A percentile compares a stretch with the other conserved stretches of the same genome.
Conservation (phyloP, 139 green algal genomes). For the Closterium sp. region DNA sequence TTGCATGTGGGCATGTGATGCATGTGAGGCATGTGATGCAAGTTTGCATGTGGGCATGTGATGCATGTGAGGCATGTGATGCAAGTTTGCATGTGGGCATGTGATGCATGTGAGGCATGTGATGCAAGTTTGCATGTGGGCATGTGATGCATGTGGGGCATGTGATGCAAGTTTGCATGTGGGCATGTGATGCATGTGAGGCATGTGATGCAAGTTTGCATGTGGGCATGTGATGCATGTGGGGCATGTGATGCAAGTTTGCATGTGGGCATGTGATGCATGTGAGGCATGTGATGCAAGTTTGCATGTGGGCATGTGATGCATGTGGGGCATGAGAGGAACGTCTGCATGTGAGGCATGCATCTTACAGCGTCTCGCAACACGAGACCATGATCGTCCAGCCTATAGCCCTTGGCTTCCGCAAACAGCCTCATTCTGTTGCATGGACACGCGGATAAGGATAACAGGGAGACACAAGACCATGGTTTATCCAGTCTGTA, state of each 20-base stretch:
- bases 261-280: too few relatives aligned
- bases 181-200: too few relatives aligned
- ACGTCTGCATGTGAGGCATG: not conserved
- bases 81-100: too few relatives aligned
- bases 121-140: too few relatives aligned
- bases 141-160: not conserved
- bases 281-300: not conserved
- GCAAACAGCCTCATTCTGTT: constrained; percentile 38
- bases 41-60: too few relatives aligned
- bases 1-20: too few relatives aligned
- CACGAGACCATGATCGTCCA: constrained; percentile 44
- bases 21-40: not conserved
- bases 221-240: too few relatives aligned
- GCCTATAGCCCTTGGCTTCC: constrained; percentile 36
- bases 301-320: not conserved
- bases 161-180: too few relatives aligned
- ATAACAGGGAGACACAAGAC: not conserved
- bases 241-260: not conserved
- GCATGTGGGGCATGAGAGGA: not conserved
- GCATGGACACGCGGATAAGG: not conserved
- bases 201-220: not conserved
- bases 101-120: not conserved
- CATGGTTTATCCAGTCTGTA: too few relatives aligned
- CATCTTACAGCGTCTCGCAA: not conserved
- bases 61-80: not conserved